Evolutionary conservation across 495 filamentous ascomycete species (phyloP), one percentile per base, ranked within the genome.

Genomic region (Lasiosphaeriaceae sp.): DNA sequence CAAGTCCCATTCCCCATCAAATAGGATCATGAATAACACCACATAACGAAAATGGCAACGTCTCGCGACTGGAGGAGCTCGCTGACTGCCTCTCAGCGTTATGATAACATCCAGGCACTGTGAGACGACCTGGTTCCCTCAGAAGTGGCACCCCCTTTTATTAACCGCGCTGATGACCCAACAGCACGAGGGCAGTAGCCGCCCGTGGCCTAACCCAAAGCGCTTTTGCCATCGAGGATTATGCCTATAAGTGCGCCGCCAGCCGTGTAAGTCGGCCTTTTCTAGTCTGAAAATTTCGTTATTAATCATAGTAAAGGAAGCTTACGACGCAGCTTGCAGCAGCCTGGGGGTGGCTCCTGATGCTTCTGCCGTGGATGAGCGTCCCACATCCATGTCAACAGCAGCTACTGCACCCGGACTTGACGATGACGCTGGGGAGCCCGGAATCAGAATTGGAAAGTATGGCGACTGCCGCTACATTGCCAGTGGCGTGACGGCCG

Each of bases 401-500:
- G n/a, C 53, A 49, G 47, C 14, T 45, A 7, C 12, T 22, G 19
- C 45, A 16, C 45, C 45, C 8, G 11, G 11, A 47, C n/a, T 12
- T 48, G 34, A 43, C 2, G 12, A 19, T 46, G 50, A 39, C 72
- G 66, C 56, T 71, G 60, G 54, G 29, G 66, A 61, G 39, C 66
- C 67, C 6, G 77, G 80, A n/a, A 77, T 83, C 49, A 66, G 67
- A 9, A 86, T 97, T 62, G 94, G 94, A 7, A 71, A 70, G 29
- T 96, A 93, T 67, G 66, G 64, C 22, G 77, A 84, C 46, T 95
- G 90, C 65, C 75, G 82, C 22, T 86, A 89, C 68, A 71, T 89
- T 61, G 81, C 77, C 51, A 83, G 84, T 55, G 94, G 95, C 22
- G 74, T 94, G 8, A 92, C 90, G 65, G 94, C 94, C 23, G 82